Conservation (phyloP, 495 filamentous ascomycete genomes). For the Hypoxylon lenormandii region DNA sequence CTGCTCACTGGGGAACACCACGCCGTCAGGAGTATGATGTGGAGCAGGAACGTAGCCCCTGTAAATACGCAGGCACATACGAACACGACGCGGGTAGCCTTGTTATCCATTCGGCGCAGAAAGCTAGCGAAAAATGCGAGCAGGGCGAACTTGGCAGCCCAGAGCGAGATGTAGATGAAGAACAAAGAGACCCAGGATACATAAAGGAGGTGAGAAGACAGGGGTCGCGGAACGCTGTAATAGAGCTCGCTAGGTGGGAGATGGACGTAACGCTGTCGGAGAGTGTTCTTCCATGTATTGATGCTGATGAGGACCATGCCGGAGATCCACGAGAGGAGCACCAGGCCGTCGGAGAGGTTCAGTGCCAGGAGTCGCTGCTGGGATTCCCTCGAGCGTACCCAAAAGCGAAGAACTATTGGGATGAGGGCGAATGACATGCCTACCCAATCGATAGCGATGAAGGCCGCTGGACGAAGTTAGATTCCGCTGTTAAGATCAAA, state of each 20-base stretch:
- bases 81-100: constrained; percentile 36
- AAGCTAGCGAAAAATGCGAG: constrained; percentile 52
- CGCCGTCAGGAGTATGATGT: constrained; percentile 50
- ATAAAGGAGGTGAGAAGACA: constrained; percentile 36
- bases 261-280: constrained; percentile 45
- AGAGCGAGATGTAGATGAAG: constrained; percentile 55
- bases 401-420: constrained; percentile 50
- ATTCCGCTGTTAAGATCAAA: neutral
- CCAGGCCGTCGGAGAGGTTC: constrained; percentile 49
- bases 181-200: constrained; percentile 56
- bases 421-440: constrained; percentile 52
- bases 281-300: constrained; percentile 54
- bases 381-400: constrained; percentile 40
- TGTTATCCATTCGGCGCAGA: constrained; percentile 41
- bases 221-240: constrained; percentile 24
- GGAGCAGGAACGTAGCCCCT: constrained; percentile 49
- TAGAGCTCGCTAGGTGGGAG: constrained; percentile 36
- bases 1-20: constrained; percentile 50
- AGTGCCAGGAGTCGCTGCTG: constrained; percentile 23
- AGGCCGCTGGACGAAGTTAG: constrained; percentile 41
- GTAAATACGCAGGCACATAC: constrained; percentile 44
- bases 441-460: constrained; percentile 54
- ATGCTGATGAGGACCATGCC: constrained; percentile 52
- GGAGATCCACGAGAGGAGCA: constrained; percentile 52
- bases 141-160: constrained; percentile 52